Conservation (phyloP, 495 filamentous ascomycete genomes). For the Penicillium antarcticum region DNA sequence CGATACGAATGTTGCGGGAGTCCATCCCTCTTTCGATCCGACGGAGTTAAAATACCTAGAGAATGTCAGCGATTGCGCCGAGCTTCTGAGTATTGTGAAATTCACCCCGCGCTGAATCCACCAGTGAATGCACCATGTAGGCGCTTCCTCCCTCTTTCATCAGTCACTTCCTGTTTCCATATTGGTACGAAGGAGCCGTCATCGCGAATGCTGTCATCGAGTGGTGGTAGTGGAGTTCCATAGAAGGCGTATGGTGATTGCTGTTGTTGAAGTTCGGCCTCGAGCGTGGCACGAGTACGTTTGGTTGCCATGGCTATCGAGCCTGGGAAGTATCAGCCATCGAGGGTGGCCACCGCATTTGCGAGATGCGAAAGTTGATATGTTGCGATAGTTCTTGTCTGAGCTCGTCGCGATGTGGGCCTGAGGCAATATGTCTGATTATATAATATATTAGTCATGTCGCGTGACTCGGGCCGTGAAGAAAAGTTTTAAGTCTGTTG, state of each 20-base stretch:
- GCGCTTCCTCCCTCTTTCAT: conserved; percentile 87
- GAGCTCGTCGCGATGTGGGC: background rate
- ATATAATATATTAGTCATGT: background rate
- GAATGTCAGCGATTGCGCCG: conserved; percentile 4
- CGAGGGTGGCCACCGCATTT: conserved; percentile 2
- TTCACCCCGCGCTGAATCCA: conserved; percentile 92
- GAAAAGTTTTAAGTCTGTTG: too few relatives aligned
- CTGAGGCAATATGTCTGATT: background rate
- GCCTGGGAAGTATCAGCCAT: background rate
- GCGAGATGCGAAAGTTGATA: background rate
- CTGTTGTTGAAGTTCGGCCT: conserved; percentile 68
- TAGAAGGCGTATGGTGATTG: conserved; percentile 79
- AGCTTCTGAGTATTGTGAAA: background rate
- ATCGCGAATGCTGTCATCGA: conserved; percentile 75
- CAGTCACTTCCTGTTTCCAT: conserved; percentile 96
- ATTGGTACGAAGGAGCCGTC: conserved; percentile 91
- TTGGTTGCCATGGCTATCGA: conserved; percentile 68
- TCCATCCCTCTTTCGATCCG: conserved; percentile 97
- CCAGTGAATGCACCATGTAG: conserved; percentile 96
- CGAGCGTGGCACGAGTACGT: conserved; percentile 71
- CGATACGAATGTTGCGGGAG: conserved; percentile 85
- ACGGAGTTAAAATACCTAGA: conserved; percentile 94
- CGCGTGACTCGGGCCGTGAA: too few relatives aligned
- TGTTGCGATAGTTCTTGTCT: background rate
- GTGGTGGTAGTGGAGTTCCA: conserved; percentile 80